Base-by-base conservation (phyloP, 2,329 filamentous ascomycete species). In the Plenodomus tracheiphilus region DNA sequence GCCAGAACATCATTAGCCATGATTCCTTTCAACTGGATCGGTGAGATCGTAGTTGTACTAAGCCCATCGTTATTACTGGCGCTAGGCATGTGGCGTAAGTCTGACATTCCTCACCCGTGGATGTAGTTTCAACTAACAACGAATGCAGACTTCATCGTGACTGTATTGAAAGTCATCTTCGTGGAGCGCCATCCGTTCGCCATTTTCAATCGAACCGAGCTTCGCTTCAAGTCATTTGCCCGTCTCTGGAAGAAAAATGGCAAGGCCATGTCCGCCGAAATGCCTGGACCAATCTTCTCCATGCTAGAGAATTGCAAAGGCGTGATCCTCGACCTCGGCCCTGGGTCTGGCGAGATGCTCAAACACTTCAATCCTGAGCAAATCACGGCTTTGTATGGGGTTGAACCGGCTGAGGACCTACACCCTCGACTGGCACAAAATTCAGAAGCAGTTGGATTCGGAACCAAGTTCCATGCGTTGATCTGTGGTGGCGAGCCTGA, bases 331-430 rank as follows among this genome's bases (percentile, higher is more conserved):
- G 71, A 74, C 47, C 59, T 74, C 30, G 72, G 72, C 10, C 81
- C 81, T 0, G 81, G 81, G 4, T 78, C 72, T 22, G 81, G 82
- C 25, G 73, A 77, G 13, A 76, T 81, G 46, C 71, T 82, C 40
- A 67, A 68, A 0, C 72, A 74, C 39, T 79, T 83, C 51, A 65
- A 67, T 43, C 41, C 71, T 7, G 63, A 72, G 45, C 67, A 72
- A 3, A 75, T 82, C 49, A 72, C 56, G 8, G 68, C 71, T 13
- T 75, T 83, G 37, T 84, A 82, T 53, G 81, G 80, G 38, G 75
- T 80, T 1, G 82, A 84, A 58, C 82, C 82, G 0, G 78, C 77
- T 35, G 48, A 59, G 3, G 71, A 74, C 0, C 68, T 84, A 1
- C 81, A 83, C 49, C 53, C 58, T 0, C 68, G 73, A 2, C 67